A percentile compares a stretch with the other conserved stretches of the same genome.
Conservation (phyloP, 1,139 yeast genomes). For the Nakaseomyces delphensis region DNA sequence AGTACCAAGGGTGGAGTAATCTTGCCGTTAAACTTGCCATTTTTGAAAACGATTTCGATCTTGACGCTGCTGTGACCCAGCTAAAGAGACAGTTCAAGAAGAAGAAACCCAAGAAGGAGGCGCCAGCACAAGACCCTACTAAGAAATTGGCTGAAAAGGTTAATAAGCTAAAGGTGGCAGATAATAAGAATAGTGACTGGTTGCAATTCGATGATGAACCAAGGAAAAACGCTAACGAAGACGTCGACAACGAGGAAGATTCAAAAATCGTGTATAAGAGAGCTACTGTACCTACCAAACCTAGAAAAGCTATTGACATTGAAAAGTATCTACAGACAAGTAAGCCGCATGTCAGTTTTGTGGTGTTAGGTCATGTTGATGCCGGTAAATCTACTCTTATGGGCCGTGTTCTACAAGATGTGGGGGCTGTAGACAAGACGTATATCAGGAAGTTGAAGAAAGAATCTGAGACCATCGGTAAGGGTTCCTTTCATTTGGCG, state of each 20-base stretch:
- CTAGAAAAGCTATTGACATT: constrained; percentile 34
- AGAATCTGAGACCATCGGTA: constrained; percentile 78
- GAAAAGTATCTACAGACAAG: constrained; percentile 30
- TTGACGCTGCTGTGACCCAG: constrained; percentile 20
- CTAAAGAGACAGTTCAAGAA: constrained; percentile 25
- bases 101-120: constrained; percentile 16
- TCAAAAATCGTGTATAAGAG: constrained; percentile 20
- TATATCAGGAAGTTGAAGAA: constrained; percentile 67
- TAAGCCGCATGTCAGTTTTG: constrained; percentile 68
- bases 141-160: constrained; percentile 30
- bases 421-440: constrained; percentile 70
- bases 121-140: constrained; percentile 15
- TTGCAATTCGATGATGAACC: constrained; percentile 16
- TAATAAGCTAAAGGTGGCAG: constrained; percentile 11
- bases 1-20: constrained; percentile 28
- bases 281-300: constrained; percentile 30
- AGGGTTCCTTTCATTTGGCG: constrained; percentile 89
- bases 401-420: constrained; percentile 79
- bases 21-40: constrained; percentile 27
- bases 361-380: constrained; percentile 93
- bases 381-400: constrained; percentile 95
- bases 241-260: constrained; percentile 11
- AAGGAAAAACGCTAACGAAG: constrained; percentile 10
- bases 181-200: constrained; percentile 8
- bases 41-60: constrained; percentile 26